Evolutionary conservation across 164 flowering plant species (phyloP).

Genomic region (Berberis vulgaris): DNA sequence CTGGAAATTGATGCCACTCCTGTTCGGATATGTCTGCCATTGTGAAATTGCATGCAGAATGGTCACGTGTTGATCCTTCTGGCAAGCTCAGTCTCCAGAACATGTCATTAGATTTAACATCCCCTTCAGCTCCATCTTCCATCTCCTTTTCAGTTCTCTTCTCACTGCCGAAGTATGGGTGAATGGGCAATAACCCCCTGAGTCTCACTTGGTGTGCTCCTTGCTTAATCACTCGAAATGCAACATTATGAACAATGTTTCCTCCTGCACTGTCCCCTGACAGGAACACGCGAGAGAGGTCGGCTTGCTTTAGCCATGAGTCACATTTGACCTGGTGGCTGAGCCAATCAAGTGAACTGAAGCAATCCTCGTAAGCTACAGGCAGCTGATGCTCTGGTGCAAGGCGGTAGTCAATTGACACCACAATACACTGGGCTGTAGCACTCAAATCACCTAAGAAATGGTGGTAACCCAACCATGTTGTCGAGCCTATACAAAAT

Average conservation of each 20-base stretch:
- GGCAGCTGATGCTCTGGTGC: slow-evolving; percentile 79
- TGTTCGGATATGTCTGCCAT: slow-evolving; percentile 13
- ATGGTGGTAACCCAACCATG: slow-evolving; percentile 71
- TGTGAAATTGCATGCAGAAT: slow-evolving; percentile 57
- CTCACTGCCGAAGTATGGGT: slow-evolving; percentile 69
- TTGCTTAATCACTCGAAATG: slow-evolving; percentile 16
- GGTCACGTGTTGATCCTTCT: slow-evolving; percentile 42
- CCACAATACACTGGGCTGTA: slow-evolving; percentile 30
- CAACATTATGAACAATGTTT: slow-evolving; percentile 60
- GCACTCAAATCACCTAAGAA: slow-evolving; percentile 51
- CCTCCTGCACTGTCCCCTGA: slow-evolving; percentile 90
- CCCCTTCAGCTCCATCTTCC: slow-evolving; percentile 17
- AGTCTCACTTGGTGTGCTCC: slow-evolving; percentile 9
- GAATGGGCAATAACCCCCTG: slow-evolving; percentile 39
- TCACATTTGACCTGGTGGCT: slow-evolving; percentile 16
- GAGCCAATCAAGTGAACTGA: slow-evolving; percentile 50
- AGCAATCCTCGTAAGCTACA: slow-evolving; percentile 59
- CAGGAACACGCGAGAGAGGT: slow-evolving; percentile 58
- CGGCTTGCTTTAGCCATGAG: slow-evolving; percentile 49
- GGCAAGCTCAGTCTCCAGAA: slow-evolving; percentile 74
- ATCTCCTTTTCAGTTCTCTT: slow-evolving; percentile 39
- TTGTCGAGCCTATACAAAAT: slow-evolving; percentile 88
- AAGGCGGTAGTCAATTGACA: slow-evolving; percentile 77
- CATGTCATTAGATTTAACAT: slow-evolving; percentile 48
- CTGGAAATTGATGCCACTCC: slow-evolving; percentile 47